Base-by-base conservation (phyloP, 2,329 filamentous ascomycete genomes). In the Pseudogymnoascus sp. region DNA sequence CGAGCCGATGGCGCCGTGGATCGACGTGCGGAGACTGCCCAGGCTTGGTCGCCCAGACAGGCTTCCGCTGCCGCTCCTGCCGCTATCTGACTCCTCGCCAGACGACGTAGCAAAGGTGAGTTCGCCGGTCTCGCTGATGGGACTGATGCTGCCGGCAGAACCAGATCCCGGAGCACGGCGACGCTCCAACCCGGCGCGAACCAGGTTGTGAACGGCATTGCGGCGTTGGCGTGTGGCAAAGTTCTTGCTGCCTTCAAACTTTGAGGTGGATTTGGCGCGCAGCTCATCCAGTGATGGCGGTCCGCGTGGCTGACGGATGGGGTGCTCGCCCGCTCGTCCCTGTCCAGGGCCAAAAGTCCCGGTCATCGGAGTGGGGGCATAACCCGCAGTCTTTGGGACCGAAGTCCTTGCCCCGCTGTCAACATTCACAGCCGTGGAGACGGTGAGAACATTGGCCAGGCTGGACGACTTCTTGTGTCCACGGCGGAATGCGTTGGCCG, bases 231-330 rank as follows among this genome's bases (percentile, higher is more conserved):
- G 91, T 61, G 91, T 86, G 9, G 89, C 89, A 76, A 99, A 99
- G 78, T 99, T 99, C 84, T 97, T 87, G 85, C 93, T 97, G 22
- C 93, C 94, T 74, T 97, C 93, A 65, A 93, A 85, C 77, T 91
- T 96, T 67, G 90, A 87, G 7, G 93, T 97, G 1, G 94, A 94
- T 76, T 92, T 94, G 18, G 87, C 82, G 70, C 88, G 84, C 63
- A 99, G 85, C 76, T 99, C 94, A 67, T 99, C 94, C 58, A 97
- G 82, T 12, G 90, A 86, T 12, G 94, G 94, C 22, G 94, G 94
- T 4, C 92, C 92, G 65, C 91, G 90, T 59, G 94, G 94, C 75
- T 99, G 94, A 62, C 94, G 91, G 59, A 90, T 78, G 7, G 94
- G 94, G 72, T 99, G 94, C 76, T 97, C 94, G 67, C 94, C 94